phyloP scores from a whole-genome alignment of 2,329 filamentous ascomycete genomes.

The Lecanicillium sp. region DNA sequence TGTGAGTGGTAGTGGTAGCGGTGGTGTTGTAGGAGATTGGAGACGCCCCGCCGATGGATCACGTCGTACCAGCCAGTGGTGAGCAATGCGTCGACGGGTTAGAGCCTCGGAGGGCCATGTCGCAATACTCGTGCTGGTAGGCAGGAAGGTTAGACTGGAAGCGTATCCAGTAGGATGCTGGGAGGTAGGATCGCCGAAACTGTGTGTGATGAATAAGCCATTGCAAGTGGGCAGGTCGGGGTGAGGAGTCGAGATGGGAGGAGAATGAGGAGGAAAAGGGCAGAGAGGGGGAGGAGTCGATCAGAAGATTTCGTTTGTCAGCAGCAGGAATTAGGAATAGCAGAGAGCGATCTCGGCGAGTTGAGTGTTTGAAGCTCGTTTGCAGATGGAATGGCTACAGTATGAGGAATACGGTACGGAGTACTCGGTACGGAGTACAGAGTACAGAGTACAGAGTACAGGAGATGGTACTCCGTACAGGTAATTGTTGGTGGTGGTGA shows the following conservation, averaged over 20 bases:
- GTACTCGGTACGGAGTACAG: too few relatives aligned
- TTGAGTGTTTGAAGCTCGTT: slow-evolving; percentile 9
- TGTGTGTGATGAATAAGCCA: too few relatives aligned
- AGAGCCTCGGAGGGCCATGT: slow-evolving; percentile 3
- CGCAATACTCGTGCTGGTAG: slow-evolving; percentile 2
- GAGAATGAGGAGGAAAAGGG: not conserved
- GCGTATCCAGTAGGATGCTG: not conserved
- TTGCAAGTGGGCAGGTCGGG: too few relatives aligned
- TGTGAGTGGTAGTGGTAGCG: too few relatives aligned
- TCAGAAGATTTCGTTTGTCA: not conserved
- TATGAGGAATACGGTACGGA: too few relatives aligned
- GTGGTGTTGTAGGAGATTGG: too few relatives aligned
- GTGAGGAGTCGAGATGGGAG: not conserved
- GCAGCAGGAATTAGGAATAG: not conserved
- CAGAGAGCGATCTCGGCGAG: not conserved
- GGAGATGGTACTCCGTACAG: too few relatives aligned
- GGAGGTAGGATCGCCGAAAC: not conserved
- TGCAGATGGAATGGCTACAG: too few relatives aligned
- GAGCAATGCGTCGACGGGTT: not conserved
- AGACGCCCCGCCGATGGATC: not conserved
- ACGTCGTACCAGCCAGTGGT: not conserved
- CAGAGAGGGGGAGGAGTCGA: not conserved
- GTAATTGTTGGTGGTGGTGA: too few relatives aligned
- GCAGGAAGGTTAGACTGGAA: not conserved
- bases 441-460: too few relatives aligned